phyloP scores from a whole-genome alignment of 139 green algal species.

The Tetraselmis striata region DNA sequence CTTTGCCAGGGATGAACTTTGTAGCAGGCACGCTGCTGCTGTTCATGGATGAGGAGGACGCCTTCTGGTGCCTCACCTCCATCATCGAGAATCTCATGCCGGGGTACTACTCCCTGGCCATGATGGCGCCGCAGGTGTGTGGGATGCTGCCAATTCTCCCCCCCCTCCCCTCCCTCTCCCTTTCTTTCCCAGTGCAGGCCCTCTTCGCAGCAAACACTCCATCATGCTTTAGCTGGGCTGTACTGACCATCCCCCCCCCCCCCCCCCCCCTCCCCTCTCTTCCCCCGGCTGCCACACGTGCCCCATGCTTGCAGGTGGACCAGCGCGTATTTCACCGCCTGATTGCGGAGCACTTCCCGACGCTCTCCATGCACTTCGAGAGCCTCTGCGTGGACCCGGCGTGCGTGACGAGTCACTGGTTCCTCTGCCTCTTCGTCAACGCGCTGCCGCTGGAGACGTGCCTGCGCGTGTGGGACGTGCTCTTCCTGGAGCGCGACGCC shows the following conservation, averaged over 20 bases:
- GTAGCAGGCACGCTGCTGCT: conserved; percentile 72
- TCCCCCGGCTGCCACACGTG: conserved; percentile 50
- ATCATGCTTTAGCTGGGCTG: too few relatives aligned
- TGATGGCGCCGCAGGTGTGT: conserved; percentile 63
- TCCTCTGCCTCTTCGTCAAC: conserved; percentile 86
- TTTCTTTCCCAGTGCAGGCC: too few relatives aligned
- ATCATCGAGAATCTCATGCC: conserved; percentile 72
- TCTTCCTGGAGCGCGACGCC: conserved; percentile 62
- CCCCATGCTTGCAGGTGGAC: neutral
- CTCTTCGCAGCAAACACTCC: too few relatives aligned
- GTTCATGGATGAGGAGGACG: conserved; percentile 79
- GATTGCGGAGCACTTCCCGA: conserved; percentile 4
- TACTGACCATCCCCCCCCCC: conserved; percentile 13
- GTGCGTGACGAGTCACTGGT: conserved; percentile 54
- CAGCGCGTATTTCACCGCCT: conserved; percentile 8
- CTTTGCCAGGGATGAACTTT: conserved; percentile 85
- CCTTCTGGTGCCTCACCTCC: conserved; percentile 76
- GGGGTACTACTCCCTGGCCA: conserved; percentile 69
- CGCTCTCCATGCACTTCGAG: conserved; percentile 20
- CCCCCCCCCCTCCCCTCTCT: neutral
- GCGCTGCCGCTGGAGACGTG: conserved; percentile 74
- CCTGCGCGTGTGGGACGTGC: conserved; percentile 75
- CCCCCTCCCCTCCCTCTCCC: neutral
- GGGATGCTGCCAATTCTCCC: neutral
- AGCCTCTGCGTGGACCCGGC: conserved; percentile 19